Percentiles rank a stretch among this genome's conserved stretches.
These are phyloP conservation scores for Candida labiduridarum DNA, from an alignment of 1,139 yeast genomes.

Conservation along the genomic window DNA sequence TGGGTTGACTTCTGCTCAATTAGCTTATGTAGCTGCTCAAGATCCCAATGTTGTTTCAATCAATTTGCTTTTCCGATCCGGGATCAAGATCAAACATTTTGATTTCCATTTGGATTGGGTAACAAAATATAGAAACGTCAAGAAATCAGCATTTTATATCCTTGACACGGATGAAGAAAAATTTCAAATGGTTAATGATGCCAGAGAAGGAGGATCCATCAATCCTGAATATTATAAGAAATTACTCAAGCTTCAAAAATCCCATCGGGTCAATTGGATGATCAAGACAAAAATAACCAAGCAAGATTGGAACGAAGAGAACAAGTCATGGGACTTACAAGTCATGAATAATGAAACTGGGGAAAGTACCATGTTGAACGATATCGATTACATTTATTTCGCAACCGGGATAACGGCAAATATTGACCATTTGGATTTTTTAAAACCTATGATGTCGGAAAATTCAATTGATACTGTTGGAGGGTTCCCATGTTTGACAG, in stretches of 20 bases:
- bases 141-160: constrained; percentile 46
- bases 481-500: constrained; percentile 49
- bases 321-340: constrained; percentile 21
- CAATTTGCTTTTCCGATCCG: constrained; percentile 40
- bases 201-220: constrained; percentile 52
- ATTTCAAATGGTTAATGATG: constrained; percentile 41
- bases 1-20: constrained; percentile 51
- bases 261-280: constrained; percentile 29
- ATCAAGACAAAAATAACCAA: constrained; percentile 25
- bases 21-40: constrained; percentile 42
- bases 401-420: constrained; percentile 48
- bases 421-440: constrained; percentile 30
- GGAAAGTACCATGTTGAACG: constrained; percentile 10
- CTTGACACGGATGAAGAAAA: constrained; percentile 47
- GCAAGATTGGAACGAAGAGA: constrained; percentile 24
- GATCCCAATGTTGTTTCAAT: constrained; percentile 32
- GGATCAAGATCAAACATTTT: constrained; percentile 49
- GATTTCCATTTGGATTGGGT: constrained; percentile 57
- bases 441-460: constrained; percentile 27
- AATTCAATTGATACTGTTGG: constrained; percentile 33
- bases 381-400: constrained; percentile 40
- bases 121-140: constrained; percentile 49
- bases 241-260: constrained; percentile 30
- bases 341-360: constrained; percentile 12
- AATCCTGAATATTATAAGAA: constrained; percentile 48